phyloP scores from a whole-genome alignment of 345 rosid species.

The Eucalyptus urophylla region DNA sequence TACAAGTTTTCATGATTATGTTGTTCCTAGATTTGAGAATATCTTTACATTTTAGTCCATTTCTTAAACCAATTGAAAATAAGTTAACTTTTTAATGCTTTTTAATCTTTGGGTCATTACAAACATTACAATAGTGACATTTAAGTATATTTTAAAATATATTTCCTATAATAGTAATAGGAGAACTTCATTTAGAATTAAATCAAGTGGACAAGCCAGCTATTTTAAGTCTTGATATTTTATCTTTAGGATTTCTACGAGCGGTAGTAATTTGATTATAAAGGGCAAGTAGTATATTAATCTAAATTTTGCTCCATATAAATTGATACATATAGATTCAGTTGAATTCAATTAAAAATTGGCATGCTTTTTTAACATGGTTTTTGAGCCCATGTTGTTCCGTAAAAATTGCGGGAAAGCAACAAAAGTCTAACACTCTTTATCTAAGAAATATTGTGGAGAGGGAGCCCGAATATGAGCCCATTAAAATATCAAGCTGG shows the following conservation, averaged over 20 bases:
- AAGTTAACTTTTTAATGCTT: neutral
- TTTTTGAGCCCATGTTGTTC: neutral
- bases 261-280: neutral
- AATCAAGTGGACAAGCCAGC: neutral
- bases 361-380: neutral
- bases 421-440: neutral
- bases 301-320: neutral
- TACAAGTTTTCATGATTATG: neutral
- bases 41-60: neutral
- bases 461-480: neutral
- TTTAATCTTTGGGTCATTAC: neutral
- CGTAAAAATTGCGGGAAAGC: neutral
- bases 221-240: neutral
- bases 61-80: neutral
- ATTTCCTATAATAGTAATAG: neutral
- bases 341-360: neutral
- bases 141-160: neutral
- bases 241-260: neutral
- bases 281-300: neutral
- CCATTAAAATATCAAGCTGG: neutral
- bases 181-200: neutral
- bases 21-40: neutral
- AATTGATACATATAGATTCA: neutral
- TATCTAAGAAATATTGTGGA: neutral
- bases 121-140: neutral